Evolutionary conservation across 345 rosid genomes (phyloP).

Genomic region (Corchorus capsularis): DNA sequence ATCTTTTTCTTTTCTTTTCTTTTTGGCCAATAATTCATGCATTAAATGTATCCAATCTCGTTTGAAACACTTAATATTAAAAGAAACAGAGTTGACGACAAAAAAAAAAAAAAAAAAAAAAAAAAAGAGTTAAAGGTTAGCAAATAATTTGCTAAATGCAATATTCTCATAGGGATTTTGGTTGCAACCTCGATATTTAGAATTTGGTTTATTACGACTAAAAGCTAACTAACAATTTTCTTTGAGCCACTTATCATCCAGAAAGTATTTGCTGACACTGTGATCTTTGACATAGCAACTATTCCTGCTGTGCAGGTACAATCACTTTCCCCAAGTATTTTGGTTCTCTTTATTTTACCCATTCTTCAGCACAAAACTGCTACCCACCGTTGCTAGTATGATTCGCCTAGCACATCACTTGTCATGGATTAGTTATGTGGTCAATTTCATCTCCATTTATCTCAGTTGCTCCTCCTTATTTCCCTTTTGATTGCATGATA

Average conservation of each 20-base stretch:
- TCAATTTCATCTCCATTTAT: constrained; percentile 7
- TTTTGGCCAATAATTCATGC: neutral
- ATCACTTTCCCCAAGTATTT: constrained; percentile 3
- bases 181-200: neutral
- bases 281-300: neutral
- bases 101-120: neutral
- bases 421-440: neutral
- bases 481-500: neutral
- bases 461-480: neutral
- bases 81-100: neutral
- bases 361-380: neutral
- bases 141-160: constrained; percentile 6
- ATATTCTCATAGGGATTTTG: neutral
- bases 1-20: no score
- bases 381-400: neutral
- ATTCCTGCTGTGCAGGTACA: neutral
- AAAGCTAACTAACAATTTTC: neutral
- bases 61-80: neutral
- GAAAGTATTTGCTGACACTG: neutral
- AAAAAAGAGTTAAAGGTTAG: neutral
- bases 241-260: neutral
- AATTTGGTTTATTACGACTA: neutral
- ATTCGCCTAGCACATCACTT: neutral
- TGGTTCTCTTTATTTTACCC: constrained; percentile 10
- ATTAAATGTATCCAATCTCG: constrained; percentile 9